These are phyloP conservation scores for Bacterosira constricta DNA, from an alignment of 108 stramenopile species.

Conservation along the genomic window DNA sequence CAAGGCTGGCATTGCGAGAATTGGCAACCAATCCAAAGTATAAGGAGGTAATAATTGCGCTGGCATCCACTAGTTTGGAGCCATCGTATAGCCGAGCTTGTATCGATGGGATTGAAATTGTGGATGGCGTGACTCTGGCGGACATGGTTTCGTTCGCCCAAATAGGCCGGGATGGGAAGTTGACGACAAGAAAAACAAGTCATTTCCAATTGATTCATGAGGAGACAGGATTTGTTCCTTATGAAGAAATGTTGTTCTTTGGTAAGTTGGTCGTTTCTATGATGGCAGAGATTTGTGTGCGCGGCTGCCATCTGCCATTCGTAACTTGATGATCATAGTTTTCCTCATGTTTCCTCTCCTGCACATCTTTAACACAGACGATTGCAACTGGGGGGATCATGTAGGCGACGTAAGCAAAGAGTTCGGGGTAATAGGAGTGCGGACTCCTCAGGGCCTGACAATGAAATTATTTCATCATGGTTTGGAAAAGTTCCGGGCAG, in stretches of 20 bases:
- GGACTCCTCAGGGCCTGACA: constrained; percentile 57
- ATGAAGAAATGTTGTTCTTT: constrained; percentile 71
- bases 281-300: not conserved
- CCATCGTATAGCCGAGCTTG: constrained; percentile 65
- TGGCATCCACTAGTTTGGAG: constrained; percentile 65
- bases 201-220: constrained; percentile 66
- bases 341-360: not conserved
- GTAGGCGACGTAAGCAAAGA: constrained; percentile 44
- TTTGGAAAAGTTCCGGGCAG: constrained; percentile 38
- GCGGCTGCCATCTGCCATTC: not conserved
- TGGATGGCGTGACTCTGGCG: constrained; percentile 52
- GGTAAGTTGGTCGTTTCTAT: constrained; percentile 17
- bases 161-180: constrained; percentile 61
- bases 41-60: constrained; percentile 42
- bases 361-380: constrained; percentile 7
- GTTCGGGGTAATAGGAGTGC: constrained; percentile 56
- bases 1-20: constrained; percentile 50
- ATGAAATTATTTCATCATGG: constrained; percentile 50
- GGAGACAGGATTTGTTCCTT: constrained; percentile 52
- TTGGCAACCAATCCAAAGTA: constrained; percentile 58
- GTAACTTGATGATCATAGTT: not conserved
- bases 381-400: constrained; percentile 81
- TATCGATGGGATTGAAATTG: constrained; percentile 60
- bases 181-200: constrained; percentile 58
- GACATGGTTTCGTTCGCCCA: constrained; percentile 58